Percentiles rank a stretch among this genome's conserved stretches.
These are phyloP conservation scores for Botrytis medusae DNA, from an alignment of 2,329 filamentous ascomycete species.

Conservation along the genomic window DNA sequence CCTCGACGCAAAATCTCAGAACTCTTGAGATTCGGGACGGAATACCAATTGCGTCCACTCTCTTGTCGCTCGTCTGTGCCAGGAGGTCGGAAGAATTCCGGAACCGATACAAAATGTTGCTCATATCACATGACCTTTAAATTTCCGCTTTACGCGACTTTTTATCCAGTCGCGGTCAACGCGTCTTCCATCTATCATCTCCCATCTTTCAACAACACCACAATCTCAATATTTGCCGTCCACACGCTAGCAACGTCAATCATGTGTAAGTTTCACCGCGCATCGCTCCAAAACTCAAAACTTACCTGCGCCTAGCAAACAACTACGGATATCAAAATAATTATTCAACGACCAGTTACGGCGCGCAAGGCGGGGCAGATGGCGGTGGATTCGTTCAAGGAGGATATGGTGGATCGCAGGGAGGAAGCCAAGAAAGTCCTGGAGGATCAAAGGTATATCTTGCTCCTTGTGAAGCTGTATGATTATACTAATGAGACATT, in stretches of 20 bases:
- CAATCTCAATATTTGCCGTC: not conserved
- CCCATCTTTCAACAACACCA: not conserved
- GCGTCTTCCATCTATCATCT: conserved; percentile 13
- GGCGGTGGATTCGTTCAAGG: conserved; percentile 58
- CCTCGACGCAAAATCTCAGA: not conserved
- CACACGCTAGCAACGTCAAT: not conserved
- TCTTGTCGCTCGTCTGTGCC: not conserved
- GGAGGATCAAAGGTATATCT: conserved; percentile 47
- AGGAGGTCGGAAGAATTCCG: not conserved
- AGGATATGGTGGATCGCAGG: conserved; percentile 53
- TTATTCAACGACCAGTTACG: conserved; percentile 38
- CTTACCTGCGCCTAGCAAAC: not conserved
- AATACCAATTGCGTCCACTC: not conserved
- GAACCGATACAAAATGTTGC: not conserved
- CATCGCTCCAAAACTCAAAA: too few species aligned
- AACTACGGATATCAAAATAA: conserved; percentile 39
- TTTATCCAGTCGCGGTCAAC: conserved; percentile 15
- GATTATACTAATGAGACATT: conserved; percentile 9
- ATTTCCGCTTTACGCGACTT: conserved; percentile 18
- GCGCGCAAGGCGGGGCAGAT: conserved; percentile 57
- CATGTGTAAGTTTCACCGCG: not conserved
- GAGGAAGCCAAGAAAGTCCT: conserved; percentile 53
- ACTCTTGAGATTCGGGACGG: not conserved
- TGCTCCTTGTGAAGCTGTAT: not conserved
- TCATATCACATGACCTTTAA: not conserved